Conservation (phyloP, 768 basidiomycete species). For the Crucibulum laeve region DNA sequence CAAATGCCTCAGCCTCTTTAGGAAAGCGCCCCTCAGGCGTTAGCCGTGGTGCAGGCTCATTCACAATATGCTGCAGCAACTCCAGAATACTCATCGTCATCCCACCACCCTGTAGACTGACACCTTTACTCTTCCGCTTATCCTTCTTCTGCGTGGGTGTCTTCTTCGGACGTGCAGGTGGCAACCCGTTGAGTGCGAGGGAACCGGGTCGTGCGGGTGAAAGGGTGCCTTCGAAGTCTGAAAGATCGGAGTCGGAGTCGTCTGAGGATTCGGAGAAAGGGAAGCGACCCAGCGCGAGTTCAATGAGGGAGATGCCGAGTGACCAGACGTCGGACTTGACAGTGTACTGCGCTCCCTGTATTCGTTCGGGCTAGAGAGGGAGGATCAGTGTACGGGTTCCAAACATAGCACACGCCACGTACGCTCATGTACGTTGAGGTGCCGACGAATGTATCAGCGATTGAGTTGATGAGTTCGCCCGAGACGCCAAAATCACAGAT, state of each 20-base stretch:
- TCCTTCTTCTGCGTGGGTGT: constrained; percentile 62
- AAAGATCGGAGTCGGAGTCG: constrained; percentile 37
- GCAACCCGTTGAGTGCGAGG: constrained; percentile 38
- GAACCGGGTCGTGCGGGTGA: constrained; percentile 66
- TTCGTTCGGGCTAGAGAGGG: constrained; percentile 82
- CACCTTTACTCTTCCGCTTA: constrained; percentile 86
- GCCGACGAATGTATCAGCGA: constrained; percentile 98
- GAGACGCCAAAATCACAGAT: constrained; percentile 99
- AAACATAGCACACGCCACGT: constrained; percentile 25
- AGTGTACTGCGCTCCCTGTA: constrained; percentile 97
- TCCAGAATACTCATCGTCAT: constrained; percentile 99
- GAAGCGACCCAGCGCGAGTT: constrained; percentile 95
- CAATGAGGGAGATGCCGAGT: constrained; percentile 93
- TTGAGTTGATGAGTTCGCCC: constrained; percentile 97
- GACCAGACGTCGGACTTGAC: constrained; percentile 99
- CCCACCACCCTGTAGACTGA: constrained; percentile 88
- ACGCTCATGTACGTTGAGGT: constrained; percentile 99
- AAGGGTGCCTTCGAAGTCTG: constrained; percentile 77
- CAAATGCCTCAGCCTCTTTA: constrained; percentile 72
- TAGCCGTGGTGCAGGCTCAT: constrained; percentile 91
- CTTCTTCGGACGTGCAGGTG: constrained; percentile 27
- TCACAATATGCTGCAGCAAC: constrained; percentile 95
- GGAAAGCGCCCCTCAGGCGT: constrained; percentile 71
- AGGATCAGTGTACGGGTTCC: not conserved
- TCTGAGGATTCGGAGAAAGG: constrained; percentile 89